These are phyloP conservation scores for Irpex sp. DNA, from an alignment of 1,284 basidiomycete species.

Conservation along the genomic window DNA sequence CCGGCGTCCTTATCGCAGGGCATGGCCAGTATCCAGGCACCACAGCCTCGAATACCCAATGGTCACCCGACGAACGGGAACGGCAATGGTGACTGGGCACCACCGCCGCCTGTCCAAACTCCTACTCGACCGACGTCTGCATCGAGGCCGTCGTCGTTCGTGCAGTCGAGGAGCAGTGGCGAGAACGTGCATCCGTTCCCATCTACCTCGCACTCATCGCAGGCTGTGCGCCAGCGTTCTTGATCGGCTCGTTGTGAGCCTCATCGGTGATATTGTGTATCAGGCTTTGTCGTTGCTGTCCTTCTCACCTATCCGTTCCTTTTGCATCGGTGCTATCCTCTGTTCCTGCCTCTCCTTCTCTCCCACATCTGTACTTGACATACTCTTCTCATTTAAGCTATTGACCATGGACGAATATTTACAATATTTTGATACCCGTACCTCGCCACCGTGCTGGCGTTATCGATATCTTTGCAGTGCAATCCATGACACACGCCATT, in stretches of 20 bases:
- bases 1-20: constrained; percentile 38
- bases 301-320: constrained; percentile 10
- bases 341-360: constrained; percentile 4
- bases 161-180: constrained; percentile 43
- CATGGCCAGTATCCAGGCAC: constrained; percentile 37
- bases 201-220: constrained; percentile 40
- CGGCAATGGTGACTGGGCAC: constrained; percentile 52
- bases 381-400: constrained; percentile 20
- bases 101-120: constrained; percentile 31
- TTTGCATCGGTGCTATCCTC: constrained; percentile 14
- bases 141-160: constrained; percentile 55
- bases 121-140: constrained; percentile 36
- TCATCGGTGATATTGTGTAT: constrained; percentile 18
- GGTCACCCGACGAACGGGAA: constrained; percentile 39
- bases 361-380: constrained; percentile 24
- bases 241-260: constrained; percentile 15
- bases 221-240: constrained; percentile 50
- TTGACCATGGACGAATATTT: constrained; percentile 17
- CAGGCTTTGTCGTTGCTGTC: constrained; percentile 12
- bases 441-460: neutral
- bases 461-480: neutral
- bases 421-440: constrained; percentile 16
- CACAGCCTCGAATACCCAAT: constrained; percentile 33
- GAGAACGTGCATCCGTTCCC: constrained; percentile 41
- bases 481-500: neutral